Evolutionary conservation across 2,329 filamentous ascomycete genomes (phyloP), one percentile per base, ranked within the genome.

Genomic region (Fusarium penzigii): DNA sequence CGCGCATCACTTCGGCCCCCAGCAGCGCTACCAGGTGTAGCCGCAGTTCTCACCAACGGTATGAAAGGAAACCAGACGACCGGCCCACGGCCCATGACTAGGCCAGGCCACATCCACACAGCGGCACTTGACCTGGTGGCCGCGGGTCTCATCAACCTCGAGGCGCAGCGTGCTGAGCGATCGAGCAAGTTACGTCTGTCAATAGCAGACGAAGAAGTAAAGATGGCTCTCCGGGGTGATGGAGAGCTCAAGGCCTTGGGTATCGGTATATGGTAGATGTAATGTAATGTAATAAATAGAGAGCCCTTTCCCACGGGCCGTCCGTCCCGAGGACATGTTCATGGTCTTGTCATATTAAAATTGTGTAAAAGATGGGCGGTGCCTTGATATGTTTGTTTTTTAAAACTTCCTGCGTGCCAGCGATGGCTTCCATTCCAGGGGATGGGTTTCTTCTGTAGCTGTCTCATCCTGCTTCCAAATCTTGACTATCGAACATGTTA

Each of bases 391-490:
- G 47, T 42, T 40, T 34, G 40, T 39, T 20, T 49, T 49, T 68
- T 79, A 90, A 68, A 82, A 94, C 71, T 92, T 94, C 69, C 89
- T 84, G 66, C 88, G 80, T 14, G 86, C 86, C 49, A 96, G 71
- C 2, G 84, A 90, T 17, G 92, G 92, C 66, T 89, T 91, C 94
- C 94, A 99, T 42, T 95, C 87, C 41, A 99, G 72, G 3, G 94
- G 94, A 73, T 97, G 92, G 2, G 89, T 89, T 70, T 97, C 91
- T 38, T 89, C 88, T 1, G 93, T 97, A 16, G 94, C 94, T 48
- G 88, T 84, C 43, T 95, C 90, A 70, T 99, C 94, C 62, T 88
- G 89, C 72, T 92, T 95, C 94, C 94, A 99, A 52, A 99, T 85
- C 82, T 99, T 97, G 71, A 97, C 81, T 86, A 41, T 8, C 47